phyloP scores from a whole-genome alignment of 1,139 yeast species.

The Taphrina deformans region DNA sequence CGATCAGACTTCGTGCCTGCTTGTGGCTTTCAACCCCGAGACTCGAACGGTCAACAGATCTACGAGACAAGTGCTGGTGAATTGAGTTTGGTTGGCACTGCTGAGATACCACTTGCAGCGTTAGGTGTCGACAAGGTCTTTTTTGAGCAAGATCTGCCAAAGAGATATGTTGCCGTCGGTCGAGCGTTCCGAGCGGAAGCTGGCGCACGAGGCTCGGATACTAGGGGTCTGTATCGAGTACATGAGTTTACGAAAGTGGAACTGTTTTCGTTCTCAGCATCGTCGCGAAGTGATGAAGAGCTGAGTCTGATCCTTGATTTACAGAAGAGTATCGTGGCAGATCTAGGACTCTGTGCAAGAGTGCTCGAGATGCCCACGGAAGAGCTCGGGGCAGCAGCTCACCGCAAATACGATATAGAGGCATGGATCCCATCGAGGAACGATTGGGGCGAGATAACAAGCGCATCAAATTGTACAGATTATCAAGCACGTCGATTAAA shows the following conservation, averaged over 20 bases:
- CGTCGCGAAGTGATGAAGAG: conserved; percentile 48
- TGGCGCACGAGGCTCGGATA: conserved; percentile 91
- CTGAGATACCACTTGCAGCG: conserved; percentile 93
- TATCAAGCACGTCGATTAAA: conserved; percentile 84
- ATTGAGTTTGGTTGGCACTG: conserved; percentile 84
- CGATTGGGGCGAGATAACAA: conserved; percentile 88
- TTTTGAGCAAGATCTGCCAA: conserved; percentile 51
- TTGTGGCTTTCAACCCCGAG: conserved; percentile 95
- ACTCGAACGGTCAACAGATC: conserved; percentile 82
- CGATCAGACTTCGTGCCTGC: conserved; percentile 75
- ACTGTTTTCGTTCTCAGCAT: conserved; percentile 68
- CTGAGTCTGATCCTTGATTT: conserved; percentile 63
- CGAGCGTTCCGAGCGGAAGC: conserved; percentile 95
- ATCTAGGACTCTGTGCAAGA: conserved; percentile 75
- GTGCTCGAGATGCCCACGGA: conserved; percentile 85
- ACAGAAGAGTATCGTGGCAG: conserved; percentile 63
- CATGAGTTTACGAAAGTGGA: conserved; percentile 99
- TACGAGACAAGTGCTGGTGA: conserved; percentile 55
- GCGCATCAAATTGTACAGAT: conserved; percentile 89
- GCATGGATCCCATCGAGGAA: conserved; percentile 99
- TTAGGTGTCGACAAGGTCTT: conserved; percentile 50
- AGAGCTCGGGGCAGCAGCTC: conserved; percentile 93
- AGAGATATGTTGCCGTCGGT: conserved; percentile 74
- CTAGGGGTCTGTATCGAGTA: conserved; percentile 88
- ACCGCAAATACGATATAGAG: conserved; percentile 87